These are phyloP conservation scores for Sporisorium scitamineum DNA, from an alignment of 1,284 basidiomycete species.

Conservation along the genomic window DNA sequence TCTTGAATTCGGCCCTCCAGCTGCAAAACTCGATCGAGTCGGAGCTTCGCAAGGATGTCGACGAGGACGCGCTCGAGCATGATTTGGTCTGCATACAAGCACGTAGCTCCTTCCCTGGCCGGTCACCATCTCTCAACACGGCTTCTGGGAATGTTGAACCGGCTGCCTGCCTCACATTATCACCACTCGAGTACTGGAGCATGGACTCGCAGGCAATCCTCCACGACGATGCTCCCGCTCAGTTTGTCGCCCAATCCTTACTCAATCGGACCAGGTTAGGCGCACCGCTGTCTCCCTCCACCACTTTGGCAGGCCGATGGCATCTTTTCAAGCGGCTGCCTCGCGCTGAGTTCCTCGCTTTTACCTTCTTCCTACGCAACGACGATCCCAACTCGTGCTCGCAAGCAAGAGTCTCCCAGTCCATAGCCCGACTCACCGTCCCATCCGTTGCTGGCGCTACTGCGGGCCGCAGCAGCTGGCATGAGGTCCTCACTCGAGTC, in stretches of 20 bases:
- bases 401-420: neutral
- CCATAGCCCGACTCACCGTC: neutral
- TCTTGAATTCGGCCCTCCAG: conserved; percentile 57
- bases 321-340: conserved; percentile 64
- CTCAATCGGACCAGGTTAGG: conserved; percentile 45
- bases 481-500: conserved; percentile 47
- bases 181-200: conserved; percentile 64
- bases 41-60: conserved; percentile 9
- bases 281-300: conserved; percentile 58
- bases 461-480: conserved; percentile 36
- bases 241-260: conserved; percentile 41
- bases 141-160: neutral
- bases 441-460: neutral
- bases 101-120: conserved; percentile 41
- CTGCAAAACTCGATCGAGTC: conserved; percentile 57
- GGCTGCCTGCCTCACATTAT: conserved; percentile 56
- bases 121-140: neutral
- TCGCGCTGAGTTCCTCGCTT: conserved; percentile 63
- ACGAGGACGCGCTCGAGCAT: neutral
- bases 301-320: conserved; percentile 64
- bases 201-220: conserved; percentile 31
- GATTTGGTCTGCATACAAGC: conserved; percentile 26
- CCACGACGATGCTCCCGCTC: conserved; percentile 49
- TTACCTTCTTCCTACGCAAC: conserved; percentile 62
- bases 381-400: conserved; percentile 16